Percentiles rank a stretch among this genome's conserved stretches.
Evolutionary conservation across 495 filamentous ascomycete genomes (phyloP).

Genomic region (Aspergillus hancockii): DNA sequence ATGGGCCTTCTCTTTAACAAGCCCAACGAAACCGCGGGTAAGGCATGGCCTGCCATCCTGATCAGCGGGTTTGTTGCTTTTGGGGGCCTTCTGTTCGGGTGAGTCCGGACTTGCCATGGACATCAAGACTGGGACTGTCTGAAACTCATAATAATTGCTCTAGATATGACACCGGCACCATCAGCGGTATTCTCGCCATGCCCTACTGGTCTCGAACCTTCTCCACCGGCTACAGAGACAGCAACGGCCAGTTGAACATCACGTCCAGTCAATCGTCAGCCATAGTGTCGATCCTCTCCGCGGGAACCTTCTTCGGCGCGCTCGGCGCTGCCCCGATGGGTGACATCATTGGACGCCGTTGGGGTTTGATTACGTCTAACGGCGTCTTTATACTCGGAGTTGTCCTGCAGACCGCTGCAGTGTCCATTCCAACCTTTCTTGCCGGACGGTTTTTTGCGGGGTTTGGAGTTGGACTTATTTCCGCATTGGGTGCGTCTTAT

Average conservation of each 20-base stretch:
- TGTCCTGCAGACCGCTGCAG: conserved; percentile 70
- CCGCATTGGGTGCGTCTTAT: conserved; percentile 34
- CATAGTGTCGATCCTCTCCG: conserved; percentile 83
- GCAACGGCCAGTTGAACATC: conserved; percentile 52
- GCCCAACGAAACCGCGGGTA: too few species aligned
- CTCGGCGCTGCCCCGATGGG: conserved; percentile 68
- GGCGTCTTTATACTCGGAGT: conserved; percentile 77
- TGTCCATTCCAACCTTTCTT: conserved; percentile 66
- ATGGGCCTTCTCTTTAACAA: too few species aligned
- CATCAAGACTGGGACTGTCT: too few species aligned
- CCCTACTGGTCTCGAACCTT: conserved; percentile 71
- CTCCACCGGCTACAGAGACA: conserved; percentile 60
- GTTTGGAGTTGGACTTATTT: conserved; percentile 79
- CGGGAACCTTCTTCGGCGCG: conserved; percentile 86
- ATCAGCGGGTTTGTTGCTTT: conserved; percentile 87
- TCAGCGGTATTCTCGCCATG: conserved; percentile 84
- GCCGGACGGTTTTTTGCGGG: conserved; percentile 81
- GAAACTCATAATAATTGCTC: too few species aligned
- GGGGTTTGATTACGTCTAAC: conserved; percentile 64
- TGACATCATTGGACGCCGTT: conserved; percentile 72
- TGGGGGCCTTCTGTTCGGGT: conserved; percentile 85
- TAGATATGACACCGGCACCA: conserved; percentile 86
- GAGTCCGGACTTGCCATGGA: conserved; percentile 34
- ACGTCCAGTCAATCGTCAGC: conserved; percentile 58
- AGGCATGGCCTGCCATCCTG: conserved; percentile 83